Evolutionary conservation across 2,329 filamentous ascomycete species (phyloP), one percentile per base, ranked within the genome.

Genomic region (Epicoccum sorghinum): DNA sequence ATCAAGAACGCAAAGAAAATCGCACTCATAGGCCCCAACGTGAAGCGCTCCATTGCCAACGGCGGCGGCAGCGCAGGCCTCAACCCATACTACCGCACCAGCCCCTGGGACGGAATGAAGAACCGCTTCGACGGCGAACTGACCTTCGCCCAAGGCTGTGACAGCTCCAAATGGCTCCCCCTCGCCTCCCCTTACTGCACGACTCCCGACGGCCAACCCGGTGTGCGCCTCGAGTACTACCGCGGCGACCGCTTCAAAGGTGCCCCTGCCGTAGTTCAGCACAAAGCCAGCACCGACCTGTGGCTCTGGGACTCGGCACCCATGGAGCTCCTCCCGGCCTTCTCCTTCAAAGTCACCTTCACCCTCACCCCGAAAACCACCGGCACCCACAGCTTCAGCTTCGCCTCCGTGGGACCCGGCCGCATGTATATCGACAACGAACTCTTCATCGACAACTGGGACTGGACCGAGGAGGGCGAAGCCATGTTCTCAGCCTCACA

Each of bases 301-400:
- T 89, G 87, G 77, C 78, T 89, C 2, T 89, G 86, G 86, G 87
- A 89, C 61, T 89, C 86, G 3, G 86, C 85, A 0, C 87, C 86
- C 5, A 78, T 79, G 22, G 78, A 86, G 55, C 80, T 87, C 12
- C 82, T 86, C 0, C 84, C 84, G 0, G 81, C 85, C 48, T 89
- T 85, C 80, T 89, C 86, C 1, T 86, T 86, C 47, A 75, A 84
- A 41, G 85, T 84, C 23, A 88, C 82, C 44, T 86, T 85, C 0
- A 80, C 78, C 30, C 73, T 89, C 22, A 87, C 82, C 0, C 80
- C 87, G 0, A 82, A 78, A 23, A 80, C 81, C 0, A 83, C 80
- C 0, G 87, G 87, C 3, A 83, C 79, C 47, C 86, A 89, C 65
- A 87, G 84, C 2, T 80, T 89, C 61, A 87, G 86, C 57, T 87